These are phyloP conservation scores for Mallotus repandus DNA, from an alignment of 441 rosid genomes.

Conservation along the genomic window DNA sequence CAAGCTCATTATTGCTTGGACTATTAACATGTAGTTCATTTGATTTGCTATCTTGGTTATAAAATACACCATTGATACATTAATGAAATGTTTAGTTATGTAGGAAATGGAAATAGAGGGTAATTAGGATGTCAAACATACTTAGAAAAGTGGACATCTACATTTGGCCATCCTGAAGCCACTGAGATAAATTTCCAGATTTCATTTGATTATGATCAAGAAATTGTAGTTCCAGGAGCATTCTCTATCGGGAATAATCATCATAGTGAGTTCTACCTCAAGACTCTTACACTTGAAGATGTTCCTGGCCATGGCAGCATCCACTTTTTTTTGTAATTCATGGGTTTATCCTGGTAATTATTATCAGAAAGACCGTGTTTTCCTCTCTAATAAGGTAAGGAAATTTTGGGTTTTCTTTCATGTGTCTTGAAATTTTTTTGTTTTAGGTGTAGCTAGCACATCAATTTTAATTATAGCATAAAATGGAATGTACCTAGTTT, in stretches of 20 bases:
- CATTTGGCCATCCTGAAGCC: neutral
- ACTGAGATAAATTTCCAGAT: neutral
- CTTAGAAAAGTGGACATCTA: slow-evolving; percentile 5
- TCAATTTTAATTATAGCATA: too few relatives aligned
- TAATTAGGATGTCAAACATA: slow-evolving; percentile 7
- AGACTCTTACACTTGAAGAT: slow-evolving; percentile 22
- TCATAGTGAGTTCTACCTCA: slow-evolving; percentile 21
- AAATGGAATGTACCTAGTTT: too few relatives aligned
- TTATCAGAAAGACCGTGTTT: slow-evolving; percentile 18
- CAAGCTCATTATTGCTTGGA: too few relatives aligned
- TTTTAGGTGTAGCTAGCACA: too few relatives aligned
- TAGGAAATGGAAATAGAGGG: slow-evolving; percentile 10
- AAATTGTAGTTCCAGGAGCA: slow-evolving; percentile 23
- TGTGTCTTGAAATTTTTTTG: too few relatives aligned
- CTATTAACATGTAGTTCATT: too few relatives aligned
- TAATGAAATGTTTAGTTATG: too few relatives aligned
- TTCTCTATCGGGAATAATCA: slow-evolving; percentile 20
- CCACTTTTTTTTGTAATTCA: slow-evolving; percentile 25
- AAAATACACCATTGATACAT: neutral
- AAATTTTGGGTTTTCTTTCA: neutral
- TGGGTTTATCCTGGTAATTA: slow-evolving; percentile 21
- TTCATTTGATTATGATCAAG: slow-evolving; percentile 19
- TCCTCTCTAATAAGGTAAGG: slow-evolving; percentile 22
- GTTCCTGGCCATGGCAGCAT: slow-evolving; percentile 18
- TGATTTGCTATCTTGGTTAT: too few relatives aligned